These are phyloP conservation scores for Podila epicladia DNA, from an alignment of 192 early-diverging fungal genomes.

Conservation along the genomic window DNA sequence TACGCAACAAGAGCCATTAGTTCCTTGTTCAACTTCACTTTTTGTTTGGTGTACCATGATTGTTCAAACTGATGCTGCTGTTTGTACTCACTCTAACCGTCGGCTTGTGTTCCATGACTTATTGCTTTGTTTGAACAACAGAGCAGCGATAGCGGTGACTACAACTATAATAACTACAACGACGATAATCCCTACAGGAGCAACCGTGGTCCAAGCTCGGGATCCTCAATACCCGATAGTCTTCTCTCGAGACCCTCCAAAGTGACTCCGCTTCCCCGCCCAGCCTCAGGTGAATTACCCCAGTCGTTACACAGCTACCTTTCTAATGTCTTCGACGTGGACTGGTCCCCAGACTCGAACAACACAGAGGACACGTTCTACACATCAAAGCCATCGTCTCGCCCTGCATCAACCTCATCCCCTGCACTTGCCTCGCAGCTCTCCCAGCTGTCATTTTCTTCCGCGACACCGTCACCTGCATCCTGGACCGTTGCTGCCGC, in stretches of 20 bases:
- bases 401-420: conserved; percentile 4
- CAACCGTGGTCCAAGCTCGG: background rate
- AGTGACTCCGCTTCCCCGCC: conserved; percentile 31
- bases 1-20: background rate
- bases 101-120: background rate
- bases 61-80: background rate
- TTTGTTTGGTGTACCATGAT: background rate
- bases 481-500: too few relatives aligned
- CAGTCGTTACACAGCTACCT: conserved; percentile 35
- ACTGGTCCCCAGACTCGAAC: conserved; percentile 29
- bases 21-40: background rate
- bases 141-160: background rate
- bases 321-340: conserved; percentile 44
- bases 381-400: conserved; percentile 9
- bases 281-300: conserved; percentile 30
- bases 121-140: background rate
- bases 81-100: background rate
- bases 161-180: background rate
- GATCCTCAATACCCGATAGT: background rate
- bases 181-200: background rate
- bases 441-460: background rate
- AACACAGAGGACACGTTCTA: conserved; percentile 25
- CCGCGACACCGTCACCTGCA: background rate
- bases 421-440: background rate
- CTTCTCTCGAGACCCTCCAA: conserved; percentile 16